phyloP scores from a whole-genome alignment of 2,329 filamentous ascomycete species.

The Cercospora nicotianae region DNA sequence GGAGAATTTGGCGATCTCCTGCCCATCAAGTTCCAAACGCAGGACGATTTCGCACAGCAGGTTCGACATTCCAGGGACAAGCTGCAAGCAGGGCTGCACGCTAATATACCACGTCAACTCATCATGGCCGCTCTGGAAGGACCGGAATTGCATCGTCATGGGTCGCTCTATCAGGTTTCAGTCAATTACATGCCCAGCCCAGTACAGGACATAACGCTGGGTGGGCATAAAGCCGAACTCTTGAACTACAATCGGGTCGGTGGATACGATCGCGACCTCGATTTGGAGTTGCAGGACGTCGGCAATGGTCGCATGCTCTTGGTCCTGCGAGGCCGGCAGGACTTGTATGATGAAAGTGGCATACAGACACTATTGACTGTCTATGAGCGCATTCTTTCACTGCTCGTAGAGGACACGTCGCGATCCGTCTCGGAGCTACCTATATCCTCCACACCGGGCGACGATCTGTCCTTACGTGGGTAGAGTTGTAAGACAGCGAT shows the following conservation, averaged over 20 bases:
- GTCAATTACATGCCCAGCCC: slow-evolving; percentile 9
- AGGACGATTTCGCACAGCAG: slow-evolving; percentile 14
- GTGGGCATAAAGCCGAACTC: slow-evolving; percentile 10
- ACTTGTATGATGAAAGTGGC: slow-evolving; percentile 14
- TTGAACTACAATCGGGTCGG: slow-evolving; percentile 11
- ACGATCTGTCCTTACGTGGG: slow-evolving; percentile 5
- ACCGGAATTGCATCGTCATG: slow-evolving; percentile 1
- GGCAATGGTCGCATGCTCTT: slow-evolving; percentile 1
- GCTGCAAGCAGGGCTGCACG: slow-evolving; percentile 11
- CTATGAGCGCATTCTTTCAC: slow-evolving; percentile 8
- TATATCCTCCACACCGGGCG: slow-evolving; percentile 3
- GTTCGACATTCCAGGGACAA: slow-evolving; percentile 13
- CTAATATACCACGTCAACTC: background rate
- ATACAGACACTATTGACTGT: slow-evolving; percentile 9
- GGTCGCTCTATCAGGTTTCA: slow-evolving; percentile 12
- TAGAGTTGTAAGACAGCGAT: background rate
- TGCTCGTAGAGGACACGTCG: slow-evolving; percentile 8
- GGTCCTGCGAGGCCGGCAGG: slow-evolving; percentile 2
- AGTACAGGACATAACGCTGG: slow-evolving; percentile 6
- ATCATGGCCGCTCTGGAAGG: slow-evolving; percentile 12
- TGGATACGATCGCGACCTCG: slow-evolving; percentile 3
- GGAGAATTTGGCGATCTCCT: slow-evolving; percentile 46
- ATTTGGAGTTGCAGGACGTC: slow-evolving; percentile 3
- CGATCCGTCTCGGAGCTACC: slow-evolving; percentile 6
- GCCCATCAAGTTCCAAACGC: slow-evolving; percentile 24